Evolutionary conservation across 306 rosid species (phyloP), one percentile per base, ranked within the genome.

Genomic region (Geum urbanum): DNA sequence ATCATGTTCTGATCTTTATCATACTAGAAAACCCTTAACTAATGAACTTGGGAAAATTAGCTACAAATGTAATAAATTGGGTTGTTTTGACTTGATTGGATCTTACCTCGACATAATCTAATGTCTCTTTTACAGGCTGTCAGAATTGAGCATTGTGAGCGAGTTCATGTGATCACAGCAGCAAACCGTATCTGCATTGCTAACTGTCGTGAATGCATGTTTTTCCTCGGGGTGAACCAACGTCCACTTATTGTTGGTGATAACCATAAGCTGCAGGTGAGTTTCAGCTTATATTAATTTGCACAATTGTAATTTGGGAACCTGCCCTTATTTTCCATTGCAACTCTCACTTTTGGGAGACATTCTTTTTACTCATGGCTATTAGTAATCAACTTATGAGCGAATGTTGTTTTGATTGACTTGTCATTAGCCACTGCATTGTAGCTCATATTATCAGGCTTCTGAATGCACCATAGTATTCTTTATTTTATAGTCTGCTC

Each of bases 131-230:
- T 70, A 68, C 92, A 95, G 99, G 99, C 99, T 67, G 91, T 95
- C 22, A 87, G 91, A 86, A 86, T 95, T 56, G 99, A 95, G 69
- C 99, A 95, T 71, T 95, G 99, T 78, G 99, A 95, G 84, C 86
- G 99, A 79, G 99, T 87, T 80, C 99, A 95, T 83, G 94, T 95
- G 72, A 84, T 95, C 61, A 90, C 91, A 68, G 96, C 91, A 45
- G 82, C 99, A 49, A 91, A 95, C 72, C 89, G 85, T 69, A 85
- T 95, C 80, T 89, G 97, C 80, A 91, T 95, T 81, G 97, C 99
- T 54, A 95, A 95, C 78, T 91, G 99, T 71, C 96, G 99, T 6
- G 98, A 92, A 84, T 92, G 98, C 77, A 84, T 86, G 74, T 92
- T 92, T 83, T 87, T 84, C 80, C 80, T 92, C 74, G 98, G 98